A percentile compares a stretch with the other conserved stretches of the same genome.
Evolutionary conservation across 2,329 filamentous ascomycete species (phyloP).

Genomic region (Venturia aucupariae): DNA sequence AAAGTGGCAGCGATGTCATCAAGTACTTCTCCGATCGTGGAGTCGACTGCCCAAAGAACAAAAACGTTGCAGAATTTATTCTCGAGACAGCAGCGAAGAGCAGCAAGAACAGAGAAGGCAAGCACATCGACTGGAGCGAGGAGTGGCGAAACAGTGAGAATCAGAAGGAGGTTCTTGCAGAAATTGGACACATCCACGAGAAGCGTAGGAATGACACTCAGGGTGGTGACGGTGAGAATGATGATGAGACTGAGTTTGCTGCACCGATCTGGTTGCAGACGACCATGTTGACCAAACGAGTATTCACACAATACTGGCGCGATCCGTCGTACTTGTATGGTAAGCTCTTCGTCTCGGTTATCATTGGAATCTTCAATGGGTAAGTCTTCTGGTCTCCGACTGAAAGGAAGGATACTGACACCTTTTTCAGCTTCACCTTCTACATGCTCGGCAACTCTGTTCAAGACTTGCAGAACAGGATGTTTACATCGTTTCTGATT

Average conservation of each 20-base stretch:
- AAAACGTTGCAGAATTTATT: conserved; percentile 73
- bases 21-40: conserved; percentile 55
- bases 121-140: conserved; percentile 61
- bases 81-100: conserved; percentile 36
- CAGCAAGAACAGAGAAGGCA: conserved; percentile 27
- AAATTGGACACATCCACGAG: conserved; percentile 55
- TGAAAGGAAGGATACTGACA: background rate
- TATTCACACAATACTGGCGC: conserved; percentile 39
- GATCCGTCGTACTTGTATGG: conserved; percentile 35
- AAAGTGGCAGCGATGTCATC: conserved; percentile 32
- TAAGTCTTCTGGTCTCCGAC: conserved; percentile 14
- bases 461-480: conserved; percentile 36
- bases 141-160: conserved; percentile 62
- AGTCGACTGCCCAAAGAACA: conserved; percentile 49
- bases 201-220: conserved; percentile 52
- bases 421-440: conserved; percentile 35
- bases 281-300: conserved; percentile 29
- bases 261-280: conserved; percentile 30
- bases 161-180: conserved; percentile 47
- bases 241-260: conserved; percentile 34
- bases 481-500: conserved; percentile 44
- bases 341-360: conserved; percentile 56
- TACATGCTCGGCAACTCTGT: conserved; percentile 27
- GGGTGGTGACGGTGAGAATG: conserved; percentile 23
- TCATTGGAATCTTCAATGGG: conserved; percentile 68